A percentile compares a stretch with the other conserved stretches of the same genome.
These are phyloP conservation scores for Rhizopogon parksii DNA, from an alignment of 1,284 basidiomycete genomes.

Conservation along the genomic window DNA sequence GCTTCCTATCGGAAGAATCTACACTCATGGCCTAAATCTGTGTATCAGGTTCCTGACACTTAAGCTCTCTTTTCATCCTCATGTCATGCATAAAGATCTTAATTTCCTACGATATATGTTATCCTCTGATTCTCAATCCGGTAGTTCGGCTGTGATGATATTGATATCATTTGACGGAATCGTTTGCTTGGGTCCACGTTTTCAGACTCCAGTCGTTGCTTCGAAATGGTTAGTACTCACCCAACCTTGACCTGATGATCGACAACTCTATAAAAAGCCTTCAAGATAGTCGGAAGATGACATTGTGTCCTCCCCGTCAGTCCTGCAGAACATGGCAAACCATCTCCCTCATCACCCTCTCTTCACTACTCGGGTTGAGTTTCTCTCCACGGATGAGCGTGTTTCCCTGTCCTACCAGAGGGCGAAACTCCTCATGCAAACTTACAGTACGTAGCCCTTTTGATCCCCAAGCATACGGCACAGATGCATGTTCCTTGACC, in stretches of 20 bases:
- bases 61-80: slow-evolving; percentile 10
- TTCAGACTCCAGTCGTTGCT: slow-evolving; percentile 5
- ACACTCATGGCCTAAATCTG: slow-evolving; percentile 8
- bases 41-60: slow-evolving; percentile 10
- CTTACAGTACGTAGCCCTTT: slow-evolving; percentile 34
- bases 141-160: slow-evolving; percentile 9
- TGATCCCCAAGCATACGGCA: slow-evolving; percentile 3
- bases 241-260: slow-evolving; percentile 7
- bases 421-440: slow-evolving; percentile 38
- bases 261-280: slow-evolving; percentile 15
- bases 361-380: slow-evolving; percentile 37
- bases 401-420: slow-evolving; percentile 43
- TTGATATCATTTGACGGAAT: slow-evolving; percentile 14
- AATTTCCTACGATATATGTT: slow-evolving; percentile 9
- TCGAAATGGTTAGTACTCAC: slow-evolving; percentile 12
- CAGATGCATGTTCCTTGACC: slow-evolving; percentile 4
- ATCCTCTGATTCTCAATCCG: slow-evolving; percentile 10
- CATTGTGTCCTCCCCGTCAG: slow-evolving; percentile 7
- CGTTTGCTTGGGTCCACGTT: slow-evolving; percentile 7
- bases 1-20: slow-evolving; percentile 11
- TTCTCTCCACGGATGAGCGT: slow-evolving; percentile 38
- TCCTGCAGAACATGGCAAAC: slow-evolving; percentile 22
- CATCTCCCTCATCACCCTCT: slow-evolving; percentile 39
- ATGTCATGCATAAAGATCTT: slow-evolving; percentile 8
- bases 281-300: not conserved